Conservation (phyloP, 2,329 filamentous ascomycete genomes). For the Juglanconis sp. region DNA sequence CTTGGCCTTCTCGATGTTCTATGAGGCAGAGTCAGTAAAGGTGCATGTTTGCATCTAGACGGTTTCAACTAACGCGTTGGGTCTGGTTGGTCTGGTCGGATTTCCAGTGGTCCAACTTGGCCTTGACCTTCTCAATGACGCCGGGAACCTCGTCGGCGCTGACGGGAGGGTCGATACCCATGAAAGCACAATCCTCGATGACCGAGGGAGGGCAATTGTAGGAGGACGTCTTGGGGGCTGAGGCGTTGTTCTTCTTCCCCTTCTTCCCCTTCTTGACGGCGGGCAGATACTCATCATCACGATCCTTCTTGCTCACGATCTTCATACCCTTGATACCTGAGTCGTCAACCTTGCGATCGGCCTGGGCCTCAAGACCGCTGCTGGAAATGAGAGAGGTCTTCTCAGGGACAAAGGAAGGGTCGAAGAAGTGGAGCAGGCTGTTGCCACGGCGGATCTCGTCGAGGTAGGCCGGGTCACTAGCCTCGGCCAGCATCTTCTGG, state of each 20-base stretch:
- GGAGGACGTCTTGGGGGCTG: conserved; percentile 38
- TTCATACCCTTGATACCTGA: conserved; percentile 81
- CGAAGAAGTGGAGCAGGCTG: conserved; percentile 85
- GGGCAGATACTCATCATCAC: conserved; percentile 81
- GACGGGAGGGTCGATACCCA: conserved; percentile 86
- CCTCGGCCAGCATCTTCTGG: conserved; percentile 73
- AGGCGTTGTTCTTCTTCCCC: conserved; percentile 66
- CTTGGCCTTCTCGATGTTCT: conserved; percentile 97
- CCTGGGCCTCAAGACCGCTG: conserved; percentile 73
- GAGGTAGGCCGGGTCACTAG: conserved; percentile 81
- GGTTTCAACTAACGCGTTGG: conserved; percentile 65
- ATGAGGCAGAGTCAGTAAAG: conserved; percentile 10
- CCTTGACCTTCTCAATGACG: conserved; percentile 84
- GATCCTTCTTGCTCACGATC: conserved; percentile 80
- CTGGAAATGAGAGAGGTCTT: conserved; percentile 62
- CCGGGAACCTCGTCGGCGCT: conserved; percentile 76
- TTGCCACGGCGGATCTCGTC: conserved; percentile 90
- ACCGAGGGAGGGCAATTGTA: conserved; percentile 89
- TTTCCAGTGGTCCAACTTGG: conserved; percentile 90
- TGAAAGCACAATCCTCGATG: conserved; percentile 82
- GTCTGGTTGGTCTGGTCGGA: conserved; percentile 85
- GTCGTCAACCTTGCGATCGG: conserved; percentile 80
- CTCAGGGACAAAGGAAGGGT: conserved; percentile 67
- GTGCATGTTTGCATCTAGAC: too few relatives aligned
- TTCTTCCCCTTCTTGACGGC: conserved; percentile 86